Percentiles rank a stretch among this genome's conserved stretches.
Evolutionary conservation across 495 filamentous ascomycete genomes (phyloP).

Genomic region (Tuber calosporum): DNA sequence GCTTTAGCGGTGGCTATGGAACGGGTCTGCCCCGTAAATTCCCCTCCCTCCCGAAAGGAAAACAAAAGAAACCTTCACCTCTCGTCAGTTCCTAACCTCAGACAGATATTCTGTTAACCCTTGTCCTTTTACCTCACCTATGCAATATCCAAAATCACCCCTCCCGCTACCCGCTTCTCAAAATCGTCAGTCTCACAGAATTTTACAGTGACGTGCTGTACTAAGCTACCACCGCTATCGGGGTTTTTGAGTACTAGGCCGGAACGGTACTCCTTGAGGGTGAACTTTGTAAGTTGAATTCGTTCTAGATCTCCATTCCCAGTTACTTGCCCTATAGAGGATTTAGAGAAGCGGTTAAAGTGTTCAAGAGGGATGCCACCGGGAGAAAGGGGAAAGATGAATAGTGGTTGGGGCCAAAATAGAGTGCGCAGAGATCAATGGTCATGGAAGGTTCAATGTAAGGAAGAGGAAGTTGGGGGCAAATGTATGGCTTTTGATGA

Average conservation of each 20-base stretch:
- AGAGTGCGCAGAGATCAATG: not conserved
- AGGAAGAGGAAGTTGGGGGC: too few species aligned
- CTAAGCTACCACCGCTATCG: constrained; percentile 51
- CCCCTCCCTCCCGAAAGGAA: too few species aligned
- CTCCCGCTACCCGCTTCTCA: constrained; percentile 51
- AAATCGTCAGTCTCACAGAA: constrained; percentile 51
- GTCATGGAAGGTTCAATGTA: not conserved
- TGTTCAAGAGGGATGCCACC: not conserved
- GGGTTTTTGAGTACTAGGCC: constrained; percentile 49
- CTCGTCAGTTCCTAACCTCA: constrained; percentile 1
- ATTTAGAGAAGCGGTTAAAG: not conserved
- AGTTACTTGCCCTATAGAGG: not conserved
- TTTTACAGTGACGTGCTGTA: constrained; percentile 55
- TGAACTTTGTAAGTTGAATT: constrained; percentile 53
- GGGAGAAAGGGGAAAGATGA: not conserved
- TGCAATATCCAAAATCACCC: constrained; percentile 48
- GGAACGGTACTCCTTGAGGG: constrained; percentile 52
- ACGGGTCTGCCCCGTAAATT: constrained; percentile 47
- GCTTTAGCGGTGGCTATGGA: constrained; percentile 54
- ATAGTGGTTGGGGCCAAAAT: not conserved
- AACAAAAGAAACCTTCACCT: too few species aligned
- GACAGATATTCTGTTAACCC: constrained; percentile 50
- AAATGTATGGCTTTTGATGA: not conserved
- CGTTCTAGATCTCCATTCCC: constrained; percentile 55
- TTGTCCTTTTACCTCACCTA: constrained; percentile 49